Evolutionary conservation across 2,329 filamentous ascomycete species (phyloP).

Genomic region (Trichoderma brevicompactum): DNA sequence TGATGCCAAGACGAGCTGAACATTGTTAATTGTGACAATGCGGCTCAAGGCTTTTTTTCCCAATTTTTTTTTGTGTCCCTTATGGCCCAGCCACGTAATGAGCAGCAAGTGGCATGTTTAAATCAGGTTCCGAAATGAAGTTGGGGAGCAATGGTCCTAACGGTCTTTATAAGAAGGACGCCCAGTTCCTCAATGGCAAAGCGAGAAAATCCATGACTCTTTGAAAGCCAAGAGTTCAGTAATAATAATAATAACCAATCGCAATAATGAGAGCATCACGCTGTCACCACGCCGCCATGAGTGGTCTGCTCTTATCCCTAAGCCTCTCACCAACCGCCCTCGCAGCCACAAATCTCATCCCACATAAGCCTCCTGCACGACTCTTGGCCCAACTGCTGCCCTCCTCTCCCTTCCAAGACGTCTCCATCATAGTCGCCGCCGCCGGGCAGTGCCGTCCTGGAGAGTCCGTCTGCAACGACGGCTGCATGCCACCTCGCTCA

Average conservation of each 20-base stretch:
- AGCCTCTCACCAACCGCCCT: neutral
- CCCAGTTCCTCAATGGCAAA: neutral
- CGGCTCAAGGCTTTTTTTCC: neutral
- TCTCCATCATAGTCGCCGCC: neutral
- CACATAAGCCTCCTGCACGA: conserved; percentile 16
- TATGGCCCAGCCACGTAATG: neutral
- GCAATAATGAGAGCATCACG: neutral
- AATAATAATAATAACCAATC: neutral
- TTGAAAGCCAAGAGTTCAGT: neutral
- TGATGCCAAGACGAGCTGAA: conserved; percentile 23
- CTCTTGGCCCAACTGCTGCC: conserved; percentile 1
- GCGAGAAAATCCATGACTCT: neutral
- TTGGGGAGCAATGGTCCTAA: neutral
- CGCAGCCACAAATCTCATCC: conserved; percentile 14
- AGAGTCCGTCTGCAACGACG: conserved; percentile 5
- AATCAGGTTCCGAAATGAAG: no score
- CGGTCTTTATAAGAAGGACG: neutral
- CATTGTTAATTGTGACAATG: neutral
- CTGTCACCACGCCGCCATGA: neutral
- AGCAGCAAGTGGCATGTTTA: neutral
- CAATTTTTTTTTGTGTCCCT: neutral
- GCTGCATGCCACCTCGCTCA: conserved; percentile 9
- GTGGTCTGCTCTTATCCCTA: neutral
- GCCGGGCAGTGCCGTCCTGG: conserved; percentile 14
- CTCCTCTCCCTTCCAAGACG: neutral